A percentile compares a stretch with the other conserved stretches of the same genome.
Evolutionary conservation across 805 yeast species (phyloP).

Genomic region (Candida sphagnicola): DNA sequence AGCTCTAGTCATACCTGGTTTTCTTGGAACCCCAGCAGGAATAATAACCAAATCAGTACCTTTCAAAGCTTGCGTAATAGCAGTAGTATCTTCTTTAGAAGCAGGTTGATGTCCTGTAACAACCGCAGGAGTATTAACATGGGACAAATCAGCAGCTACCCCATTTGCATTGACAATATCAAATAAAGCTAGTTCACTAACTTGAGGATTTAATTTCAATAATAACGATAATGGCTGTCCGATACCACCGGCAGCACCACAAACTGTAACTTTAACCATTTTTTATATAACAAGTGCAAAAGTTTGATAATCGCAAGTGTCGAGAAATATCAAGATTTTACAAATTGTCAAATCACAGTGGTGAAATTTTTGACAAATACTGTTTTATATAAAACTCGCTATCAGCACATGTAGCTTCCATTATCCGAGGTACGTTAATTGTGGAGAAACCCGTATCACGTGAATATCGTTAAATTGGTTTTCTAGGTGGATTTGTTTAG

Average conservation of each 20-base stretch:
- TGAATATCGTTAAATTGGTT: too few relatives aligned
- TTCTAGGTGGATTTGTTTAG: too few relatives aligned
- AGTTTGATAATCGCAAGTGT: too few relatives aligned
- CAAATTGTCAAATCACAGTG: too few relatives aligned
- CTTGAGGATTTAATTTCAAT: constrained; percentile 36
- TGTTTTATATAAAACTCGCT: too few relatives aligned
- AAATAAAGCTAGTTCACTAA: constrained; percentile 36
- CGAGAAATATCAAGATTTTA: too few relatives aligned
- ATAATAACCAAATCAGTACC: constrained; percentile 39
- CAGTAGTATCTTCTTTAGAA: constrained; percentile 33
- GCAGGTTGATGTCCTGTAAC: constrained; percentile 41
- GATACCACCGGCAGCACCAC: constrained; percentile 49
- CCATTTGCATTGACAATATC: constrained; percentile 45
- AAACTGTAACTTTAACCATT: constrained; percentile 45
- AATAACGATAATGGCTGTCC: constrained; percentile 45
- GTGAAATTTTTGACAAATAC: too few relatives aligned
- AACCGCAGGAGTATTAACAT: constrained; percentile 36
- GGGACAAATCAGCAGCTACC: constrained; percentile 45
- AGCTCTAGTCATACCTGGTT: constrained; percentile 47
- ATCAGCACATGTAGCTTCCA: too few relatives aligned
- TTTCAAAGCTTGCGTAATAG: constrained; percentile 33
- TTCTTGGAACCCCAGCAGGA: constrained; percentile 47
- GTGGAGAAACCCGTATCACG: too few relatives aligned
- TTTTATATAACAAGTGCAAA: constrained; percentile 2
- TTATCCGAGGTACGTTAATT: too few relatives aligned